Evolutionary conservation across 202 grass and related monocot species (phyloP).

Genomic region (Zoysia matrella): DNA sequence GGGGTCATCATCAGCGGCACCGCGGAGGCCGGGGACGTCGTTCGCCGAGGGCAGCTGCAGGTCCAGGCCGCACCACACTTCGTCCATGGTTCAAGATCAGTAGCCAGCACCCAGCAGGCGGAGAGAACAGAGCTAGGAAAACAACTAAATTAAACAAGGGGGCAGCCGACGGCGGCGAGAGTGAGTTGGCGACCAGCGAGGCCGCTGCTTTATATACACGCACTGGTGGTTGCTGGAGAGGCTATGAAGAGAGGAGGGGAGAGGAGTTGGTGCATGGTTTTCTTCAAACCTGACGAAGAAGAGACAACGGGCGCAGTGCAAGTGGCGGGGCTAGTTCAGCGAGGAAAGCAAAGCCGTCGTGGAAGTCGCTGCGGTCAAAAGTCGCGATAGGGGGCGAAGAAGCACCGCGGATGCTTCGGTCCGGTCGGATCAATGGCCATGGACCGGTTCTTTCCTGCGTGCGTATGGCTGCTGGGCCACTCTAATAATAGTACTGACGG

Average conservation of each 20-base stretch:
- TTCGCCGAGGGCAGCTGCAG: constrained; percentile 25
- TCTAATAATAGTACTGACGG: no score
- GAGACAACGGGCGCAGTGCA: background rate
- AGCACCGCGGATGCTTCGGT: no score
- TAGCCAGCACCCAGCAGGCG: no score
- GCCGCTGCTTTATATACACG: constrained; percentile 34
- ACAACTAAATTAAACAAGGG: no score
- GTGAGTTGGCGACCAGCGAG: background rate
- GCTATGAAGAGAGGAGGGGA: background rate
- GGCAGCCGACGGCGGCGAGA: background rate
- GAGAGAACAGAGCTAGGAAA: no score
- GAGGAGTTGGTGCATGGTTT: constrained; percentile 16
- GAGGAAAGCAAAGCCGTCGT: background rate
- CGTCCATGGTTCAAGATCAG: constrained; percentile 32
- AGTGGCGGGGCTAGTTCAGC: background rate
- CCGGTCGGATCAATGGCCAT: no score
- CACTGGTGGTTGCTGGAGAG: background rate
- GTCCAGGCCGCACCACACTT: constrained; percentile 51
- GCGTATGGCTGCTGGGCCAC: no score
- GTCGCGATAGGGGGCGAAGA: background rate
- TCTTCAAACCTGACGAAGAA: background rate
- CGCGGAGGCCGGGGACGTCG: constrained; percentile 28
- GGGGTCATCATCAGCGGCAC: constrained; percentile 4
- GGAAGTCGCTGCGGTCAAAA: constrained; percentile 44
- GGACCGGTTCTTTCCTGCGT: no score